Evolutionary conservation across 495 filamentous ascomycete species (phyloP), one percentile per base, ranked within the genome.

Genomic region (Xanthoparmelia taractica): DNA sequence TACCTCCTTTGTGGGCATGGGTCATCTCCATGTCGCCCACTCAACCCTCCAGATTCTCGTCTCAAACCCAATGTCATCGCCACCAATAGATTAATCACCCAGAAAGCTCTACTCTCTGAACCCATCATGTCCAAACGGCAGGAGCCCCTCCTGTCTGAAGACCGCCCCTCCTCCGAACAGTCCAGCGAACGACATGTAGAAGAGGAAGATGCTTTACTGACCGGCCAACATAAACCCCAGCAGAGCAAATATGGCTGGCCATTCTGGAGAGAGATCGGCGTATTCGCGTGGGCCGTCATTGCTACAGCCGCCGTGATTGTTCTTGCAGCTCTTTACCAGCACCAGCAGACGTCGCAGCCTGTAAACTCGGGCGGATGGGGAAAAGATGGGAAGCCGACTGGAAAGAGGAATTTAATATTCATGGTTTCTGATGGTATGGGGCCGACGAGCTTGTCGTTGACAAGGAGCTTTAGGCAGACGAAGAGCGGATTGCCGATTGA

Each of bases 381-480:
- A 31, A 73, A 78, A 57, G 72, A 71, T 38, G 78, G 78, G 43
- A 82, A 76, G 63, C 85, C 78, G 12, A 76, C 70, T n/a, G 88
- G 89, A 18, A 98, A 97, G 75, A 81, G 88, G 31, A 98, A 97
- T 70, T 74, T 97, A 45, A 87, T 98, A 64, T 97, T 98, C 79
- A 97, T 98, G 95, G 95, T 98, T 12, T 95, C 90, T 0, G 94
- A 98, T 71, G 94, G 93, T 61, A 97, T 98, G 95, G 94, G 94
- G 0, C 94, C 94, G 4, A 89, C 92, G 27, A 93, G 90, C 71
- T 80, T 97, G 31, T 84, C 84, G 17, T 74, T 97, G 71, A 96
- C 95, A 8, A 79, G 94, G 55, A 85, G 83, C 70, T 97, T 90
- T 77, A 80, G 84, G 36, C 94, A 98, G 73, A 77, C 80, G 40